Percentiles rank a stretch among this genome's conserved stretches.
These are phyloP conservation scores for Exophiala mesophila DNA, from an alignment of 2,329 filamentous ascomycete genomes.

Conservation along the genomic window DNA sequence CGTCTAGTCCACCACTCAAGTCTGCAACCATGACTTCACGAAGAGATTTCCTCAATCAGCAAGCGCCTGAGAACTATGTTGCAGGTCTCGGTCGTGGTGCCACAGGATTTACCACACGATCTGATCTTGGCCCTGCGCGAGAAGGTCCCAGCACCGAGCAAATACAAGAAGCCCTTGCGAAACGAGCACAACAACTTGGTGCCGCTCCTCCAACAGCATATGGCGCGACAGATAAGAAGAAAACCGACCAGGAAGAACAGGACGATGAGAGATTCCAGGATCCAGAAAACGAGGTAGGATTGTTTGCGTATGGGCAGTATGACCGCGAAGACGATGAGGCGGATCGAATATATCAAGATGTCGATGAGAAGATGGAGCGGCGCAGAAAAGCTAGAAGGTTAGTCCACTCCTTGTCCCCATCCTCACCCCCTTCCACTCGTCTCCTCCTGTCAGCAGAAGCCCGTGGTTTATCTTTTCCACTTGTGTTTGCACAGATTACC, in stretches of 20 bases:
- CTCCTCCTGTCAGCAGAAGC: conserved; percentile 16
- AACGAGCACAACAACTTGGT: conserved; percentile 78
- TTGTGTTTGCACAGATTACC: conserved; percentile 70
- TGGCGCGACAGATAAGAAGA: conserved; percentile 57
- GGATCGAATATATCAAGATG: conserved; percentile 88
- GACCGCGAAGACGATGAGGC: conserved; percentile 98
- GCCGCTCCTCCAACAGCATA: conserved; percentile 67
- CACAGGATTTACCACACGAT: conserved; percentile 95
- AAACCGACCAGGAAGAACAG: conserved; percentile 67
- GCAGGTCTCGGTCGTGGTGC: conserved; percentile 96
- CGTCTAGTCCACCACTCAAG: too few relatives aligned
- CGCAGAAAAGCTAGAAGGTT: conserved; percentile 81
- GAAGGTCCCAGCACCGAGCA: conserved; percentile 96
- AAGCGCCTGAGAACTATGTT: conserved; percentile 81
- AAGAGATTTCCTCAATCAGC: conserved; percentile 85
- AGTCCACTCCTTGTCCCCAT: conserved; percentile 41
- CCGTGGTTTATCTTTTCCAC: conserved; percentile 61
- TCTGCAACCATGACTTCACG: conserved; percentile 53
- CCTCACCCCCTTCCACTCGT: conserved; percentile 14
- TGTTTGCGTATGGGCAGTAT: conserved; percentile 93
- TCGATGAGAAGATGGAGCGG: conserved; percentile 96
- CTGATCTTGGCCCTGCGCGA: conserved; percentile 88
- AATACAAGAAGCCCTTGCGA: conserved; percentile 95
- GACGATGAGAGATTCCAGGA: conserved; percentile 85
- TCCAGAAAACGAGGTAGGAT: conserved; percentile 91